A percentile compares a stretch with the other conserved stretches of the same genome.
phyloP scores from a whole-genome alignment of 2,329 filamentous ascomycete genomes.

The Xylariaceae sp. region DNA sequence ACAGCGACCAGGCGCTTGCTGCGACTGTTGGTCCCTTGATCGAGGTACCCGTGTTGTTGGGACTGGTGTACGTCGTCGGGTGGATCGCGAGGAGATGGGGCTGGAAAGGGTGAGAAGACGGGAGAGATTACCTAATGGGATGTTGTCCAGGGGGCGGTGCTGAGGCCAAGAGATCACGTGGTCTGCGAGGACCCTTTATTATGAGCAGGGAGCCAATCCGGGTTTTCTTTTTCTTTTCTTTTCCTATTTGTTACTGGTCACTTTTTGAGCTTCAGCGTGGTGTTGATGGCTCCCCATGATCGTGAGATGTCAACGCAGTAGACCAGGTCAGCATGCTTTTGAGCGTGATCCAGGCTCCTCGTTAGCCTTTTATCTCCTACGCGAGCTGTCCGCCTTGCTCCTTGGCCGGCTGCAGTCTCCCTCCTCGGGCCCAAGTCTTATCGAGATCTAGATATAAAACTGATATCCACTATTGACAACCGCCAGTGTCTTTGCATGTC shows the following conservation, averaged over 20 bases:
- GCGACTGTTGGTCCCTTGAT: slow-evolving; percentile 80
- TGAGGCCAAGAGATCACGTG: background rate
- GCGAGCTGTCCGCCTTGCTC: background rate
- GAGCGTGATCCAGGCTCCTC: background rate
- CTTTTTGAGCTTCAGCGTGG: background rate
- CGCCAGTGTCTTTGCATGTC: background rate
- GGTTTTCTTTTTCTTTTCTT: background rate
- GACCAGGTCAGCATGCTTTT: background rate
- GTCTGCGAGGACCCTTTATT: background rate
- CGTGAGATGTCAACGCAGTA: background rate
- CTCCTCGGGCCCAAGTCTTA: background rate
- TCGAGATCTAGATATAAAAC: background rate
- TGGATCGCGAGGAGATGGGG: slow-evolving; percentile 50
- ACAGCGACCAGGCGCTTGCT: slow-evolving; percentile 75
- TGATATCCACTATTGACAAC: background rate
- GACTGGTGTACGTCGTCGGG: slow-evolving; percentile 68
- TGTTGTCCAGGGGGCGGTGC: background rate
- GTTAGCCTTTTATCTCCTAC: background rate
- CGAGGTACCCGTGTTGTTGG: slow-evolving; percentile 77
- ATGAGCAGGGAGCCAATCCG: background rate
- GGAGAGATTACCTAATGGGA: background rate
- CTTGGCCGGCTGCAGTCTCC: background rate
- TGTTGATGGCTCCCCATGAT: background rate
- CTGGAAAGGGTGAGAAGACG: slow-evolving; percentile 44
- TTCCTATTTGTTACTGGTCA: background rate